Base-by-base conservation (phyloP, 1,139 yeast species). In the Barnettozyma hawaiiensis region DNA sequence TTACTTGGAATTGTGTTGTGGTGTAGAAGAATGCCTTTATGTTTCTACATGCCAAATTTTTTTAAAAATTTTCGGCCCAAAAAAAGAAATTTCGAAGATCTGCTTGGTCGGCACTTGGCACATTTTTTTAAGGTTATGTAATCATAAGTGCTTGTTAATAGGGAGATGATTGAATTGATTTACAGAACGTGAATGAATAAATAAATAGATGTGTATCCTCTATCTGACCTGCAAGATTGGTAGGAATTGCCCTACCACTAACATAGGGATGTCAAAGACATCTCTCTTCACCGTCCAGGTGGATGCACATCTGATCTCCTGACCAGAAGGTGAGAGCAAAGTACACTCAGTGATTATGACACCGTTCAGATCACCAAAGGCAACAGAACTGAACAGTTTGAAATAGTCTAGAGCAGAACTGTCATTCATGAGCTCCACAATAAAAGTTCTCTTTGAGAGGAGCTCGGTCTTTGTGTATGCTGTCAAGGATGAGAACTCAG, bases 251-350 rank as follows among this genome's bases (percentile, higher is more conserved):
- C 97, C 97, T 34, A 89, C 81, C 37, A 90, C 80, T 80, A 89
- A 80, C 92, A 89, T 82, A 12, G 97, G 97, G 42, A 89, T 80
- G 57, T 89, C 96, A 64, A 89, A 90, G 41, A 85, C 78, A 63
- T 90, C 97, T 51, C 96, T 69, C 55, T 86, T 86, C 21, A 90
- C 74, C 0, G 97, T 89, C 89, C 95, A 85, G 50, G 86, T 81
- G 51, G 94, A 81, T 9, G 90, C 81, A 3, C 96, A 85, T 41
- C 64, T 54, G 18, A 64, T 55, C 22, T 55, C 56, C 31, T 58
- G 58, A 1, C 63, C 64, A 42, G 50, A 58, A 15, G 64, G 60
- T 16, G 63, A 78, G 41, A 85, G 61, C 35, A 89, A 66, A 0
- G 94, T 84, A 60, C 95, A 86, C 53, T 82, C 90, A 11, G 89